Conservation (phyloP, 805 yeast species). For the Tetrapisispora namnaoensis region DNA sequence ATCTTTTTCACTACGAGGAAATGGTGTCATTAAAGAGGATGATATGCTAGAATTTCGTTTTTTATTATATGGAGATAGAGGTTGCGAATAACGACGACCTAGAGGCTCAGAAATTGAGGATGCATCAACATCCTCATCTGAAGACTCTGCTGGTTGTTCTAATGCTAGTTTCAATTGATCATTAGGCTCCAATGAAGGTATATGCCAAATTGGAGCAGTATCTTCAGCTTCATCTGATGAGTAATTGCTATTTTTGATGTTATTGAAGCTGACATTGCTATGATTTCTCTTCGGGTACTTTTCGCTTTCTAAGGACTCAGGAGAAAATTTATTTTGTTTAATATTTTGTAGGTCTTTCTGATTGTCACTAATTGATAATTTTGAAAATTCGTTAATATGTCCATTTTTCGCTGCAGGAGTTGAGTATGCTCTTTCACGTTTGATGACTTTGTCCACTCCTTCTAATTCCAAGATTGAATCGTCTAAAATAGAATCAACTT, state of each 20-base stretch:
- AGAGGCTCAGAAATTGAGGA: not conserved
- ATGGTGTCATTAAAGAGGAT: slow-evolving; percentile 1
- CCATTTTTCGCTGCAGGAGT: slow-evolving; percentile 10
- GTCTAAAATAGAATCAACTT: slow-evolving; percentile 25
- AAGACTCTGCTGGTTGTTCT: slow-evolving; percentile 1
- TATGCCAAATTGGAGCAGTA: slow-evolving; percentile 29
- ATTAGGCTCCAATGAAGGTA: slow-evolving; percentile 32
- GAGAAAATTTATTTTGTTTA: not conserved
- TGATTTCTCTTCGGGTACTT: not conserved
- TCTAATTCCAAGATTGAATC: slow-evolving; percentile 9
- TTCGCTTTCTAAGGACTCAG: not conserved
- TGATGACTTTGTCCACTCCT: slow-evolving; percentile 7
- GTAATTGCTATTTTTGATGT: not conserved
- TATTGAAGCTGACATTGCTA: not conserved
- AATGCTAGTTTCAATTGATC: slow-evolving; percentile 31
- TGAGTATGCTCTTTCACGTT: slow-evolving; percentile 28
- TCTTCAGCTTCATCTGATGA: slow-evolving; percentile 16
- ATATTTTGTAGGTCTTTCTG: no score
- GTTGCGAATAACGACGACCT: not conserved
- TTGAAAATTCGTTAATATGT: not conserved
- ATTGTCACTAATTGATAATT: not conserved
- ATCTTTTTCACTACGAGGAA: slow-evolving; percentile 4
- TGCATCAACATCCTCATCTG: not conserved
- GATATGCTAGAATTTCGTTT: not conserved
- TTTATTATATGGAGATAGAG: not conserved